A percentile compares a stretch with the other conserved stretches of the same genome.
Evolutionary conservation across 495 filamentous ascomycete species (phyloP).

Genomic region (Geopyxis carbonaria): DNA sequence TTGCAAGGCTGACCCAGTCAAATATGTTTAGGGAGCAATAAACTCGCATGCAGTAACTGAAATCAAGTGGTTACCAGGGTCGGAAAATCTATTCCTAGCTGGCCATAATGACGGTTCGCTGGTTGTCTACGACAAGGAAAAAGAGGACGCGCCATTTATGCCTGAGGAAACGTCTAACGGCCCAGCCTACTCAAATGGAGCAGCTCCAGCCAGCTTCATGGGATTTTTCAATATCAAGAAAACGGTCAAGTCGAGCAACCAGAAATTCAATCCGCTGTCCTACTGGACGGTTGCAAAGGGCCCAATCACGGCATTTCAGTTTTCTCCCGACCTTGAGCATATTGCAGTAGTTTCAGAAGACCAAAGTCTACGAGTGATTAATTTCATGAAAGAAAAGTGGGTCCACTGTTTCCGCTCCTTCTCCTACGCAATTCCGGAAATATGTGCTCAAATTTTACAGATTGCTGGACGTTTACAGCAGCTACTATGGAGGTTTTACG

Average conservation of each 20-base stretch:
- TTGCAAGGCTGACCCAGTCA: slow-evolving; percentile 1
- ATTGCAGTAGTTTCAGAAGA: slow-evolving; percentile 90
- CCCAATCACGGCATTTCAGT: slow-evolving; percentile 72
- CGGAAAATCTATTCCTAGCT: slow-evolving; percentile 85
- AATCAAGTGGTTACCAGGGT: slow-evolving; percentile 83
- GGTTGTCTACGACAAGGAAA: slow-evolving; percentile 96
- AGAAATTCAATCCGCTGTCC: slow-evolving; percentile 81
- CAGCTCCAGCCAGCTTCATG: slow-evolving; percentile 9
- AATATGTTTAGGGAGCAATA: slow-evolving; percentile 49
- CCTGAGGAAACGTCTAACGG: slow-evolving; percentile 33
- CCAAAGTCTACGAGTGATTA: slow-evolving; percentile 71
- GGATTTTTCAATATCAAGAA: slow-evolving; percentile 41
- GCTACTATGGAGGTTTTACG: slow-evolving; percentile 81
- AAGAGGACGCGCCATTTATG: slow-evolving; percentile 70
- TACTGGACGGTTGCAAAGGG: slow-evolving; percentile 83
- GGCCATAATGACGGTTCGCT: slow-evolving; percentile 87
- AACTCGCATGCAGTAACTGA: slow-evolving; percentile 68
- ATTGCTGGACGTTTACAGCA: slow-evolving; percentile 65
- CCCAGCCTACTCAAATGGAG: slow-evolving; percentile 7
- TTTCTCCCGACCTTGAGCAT: slow-evolving; percentile 71
- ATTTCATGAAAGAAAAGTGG: slow-evolving; percentile 80
- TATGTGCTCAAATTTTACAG: slow-evolving; percentile 29
- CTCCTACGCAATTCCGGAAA: slow-evolving; percentile 1
- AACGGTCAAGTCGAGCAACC: slow-evolving; percentile 78
- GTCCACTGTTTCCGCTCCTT: too few relatives aligned